Conservation (phyloP, 2,329 filamentous ascomycete species). For the Plenodomus lindquistii region DNA sequence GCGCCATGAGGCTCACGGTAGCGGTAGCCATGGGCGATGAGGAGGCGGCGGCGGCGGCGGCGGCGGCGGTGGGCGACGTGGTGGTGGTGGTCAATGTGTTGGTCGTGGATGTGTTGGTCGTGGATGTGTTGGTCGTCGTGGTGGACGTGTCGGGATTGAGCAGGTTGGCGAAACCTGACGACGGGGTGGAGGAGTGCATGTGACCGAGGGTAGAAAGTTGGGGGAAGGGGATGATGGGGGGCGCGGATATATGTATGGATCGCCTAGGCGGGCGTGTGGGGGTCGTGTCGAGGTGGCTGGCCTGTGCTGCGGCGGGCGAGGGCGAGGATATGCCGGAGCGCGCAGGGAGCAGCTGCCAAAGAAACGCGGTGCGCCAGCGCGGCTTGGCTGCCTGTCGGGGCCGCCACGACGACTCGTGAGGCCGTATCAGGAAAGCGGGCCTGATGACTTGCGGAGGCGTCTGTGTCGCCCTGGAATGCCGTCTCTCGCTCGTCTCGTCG, state of each 20-base stretch:
- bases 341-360: constrained; percentile 12
- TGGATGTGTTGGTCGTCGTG: not conserved
- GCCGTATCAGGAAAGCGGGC: constrained; percentile 26
- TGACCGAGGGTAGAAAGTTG: constrained; percentile 44
- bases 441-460: constrained; percentile 22
- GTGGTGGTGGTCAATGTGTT: constrained; percentile 15
- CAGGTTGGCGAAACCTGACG: constrained; percentile 44
- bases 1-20: constrained; percentile 55
- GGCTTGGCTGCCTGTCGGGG: constrained; percentile 19
- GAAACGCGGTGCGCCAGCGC: constrained; percentile 25
- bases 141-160: constrained; percentile 40
- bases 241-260: constrained; percentile 43
- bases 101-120: not conserved
- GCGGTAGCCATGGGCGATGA: constrained; percentile 47
- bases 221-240: constrained; percentile 43
- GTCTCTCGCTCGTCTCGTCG: too few species aligned
- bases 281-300: constrained; percentile 24
- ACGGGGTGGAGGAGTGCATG: constrained; percentile 44
- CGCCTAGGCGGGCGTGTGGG: constrained; percentile 34
- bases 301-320: constrained; percentile 35
- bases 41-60: constrained; percentile 33
- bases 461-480: too few species aligned
- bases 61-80: constrained; percentile 44
- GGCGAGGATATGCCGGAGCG: constrained; percentile 28
- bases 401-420: constrained; percentile 18